Percentiles rank a stretch among this genome's conserved stretches.
Conservation (phyloP, 805 yeast species). For the Groenewaldozyma tartarivorans region DNA sequence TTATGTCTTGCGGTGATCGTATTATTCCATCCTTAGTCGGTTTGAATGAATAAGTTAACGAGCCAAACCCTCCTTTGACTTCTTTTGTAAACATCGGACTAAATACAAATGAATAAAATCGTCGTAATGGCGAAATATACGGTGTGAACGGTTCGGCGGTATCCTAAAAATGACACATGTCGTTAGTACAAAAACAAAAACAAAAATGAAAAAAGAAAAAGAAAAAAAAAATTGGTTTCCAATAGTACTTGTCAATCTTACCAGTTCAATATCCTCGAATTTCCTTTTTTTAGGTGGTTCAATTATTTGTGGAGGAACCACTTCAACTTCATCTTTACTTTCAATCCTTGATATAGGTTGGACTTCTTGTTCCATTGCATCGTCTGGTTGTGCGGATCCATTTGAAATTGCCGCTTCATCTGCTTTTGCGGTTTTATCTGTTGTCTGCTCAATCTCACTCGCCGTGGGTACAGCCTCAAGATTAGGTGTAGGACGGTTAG, state of each 20-base stretch:
- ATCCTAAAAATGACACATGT: conserved; percentile 2
- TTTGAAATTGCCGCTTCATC: too few species aligned
- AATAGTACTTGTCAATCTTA: neutral
- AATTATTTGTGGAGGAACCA: too few species aligned
- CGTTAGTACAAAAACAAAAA: neutral
- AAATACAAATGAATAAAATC: conserved; percentile 18
- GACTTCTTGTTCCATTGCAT: too few species aligned
- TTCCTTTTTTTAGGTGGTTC: neutral
- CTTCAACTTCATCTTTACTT: too few species aligned
- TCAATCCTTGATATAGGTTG: too few species aligned
- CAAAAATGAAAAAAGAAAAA: neutral
- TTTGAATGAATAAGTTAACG: conserved; percentile 15
- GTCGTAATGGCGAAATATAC: conserved; percentile 18
- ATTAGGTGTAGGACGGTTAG: too few species aligned
- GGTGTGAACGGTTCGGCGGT: conserved; percentile 7
- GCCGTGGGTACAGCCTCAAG: too few species aligned
- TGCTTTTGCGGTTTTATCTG: too few species aligned
- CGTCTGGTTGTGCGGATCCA: too few species aligned
- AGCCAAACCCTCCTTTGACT: conserved; percentile 11
- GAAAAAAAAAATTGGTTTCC: neutral
- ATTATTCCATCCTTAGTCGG: neutral
- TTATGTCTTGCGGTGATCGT: neutral
- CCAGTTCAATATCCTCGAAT: neutral
- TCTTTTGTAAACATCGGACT: conserved; percentile 15
- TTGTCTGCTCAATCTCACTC: too few species aligned